Evolutionary conservation across 2,329 filamentous ascomycete genomes (phyloP), one percentile per base, ranked within the genome.

Genomic region (Fusarium transvaalense): DNA sequence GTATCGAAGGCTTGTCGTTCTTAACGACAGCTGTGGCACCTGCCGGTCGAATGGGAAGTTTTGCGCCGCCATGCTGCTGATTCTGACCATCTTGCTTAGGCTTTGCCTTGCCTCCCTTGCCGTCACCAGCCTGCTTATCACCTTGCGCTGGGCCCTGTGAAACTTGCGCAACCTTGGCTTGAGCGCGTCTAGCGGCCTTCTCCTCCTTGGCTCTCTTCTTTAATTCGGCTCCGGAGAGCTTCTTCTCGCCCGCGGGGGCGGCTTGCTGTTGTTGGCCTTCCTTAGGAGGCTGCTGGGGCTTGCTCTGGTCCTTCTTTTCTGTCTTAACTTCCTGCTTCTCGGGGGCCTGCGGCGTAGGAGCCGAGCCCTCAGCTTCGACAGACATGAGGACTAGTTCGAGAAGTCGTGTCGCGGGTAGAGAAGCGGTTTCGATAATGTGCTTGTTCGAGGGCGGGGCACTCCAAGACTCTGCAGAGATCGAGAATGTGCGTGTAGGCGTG

Each of bases 171-270:
- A 83, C 82, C 77, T 91, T 93, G 74, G 85, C 88, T 75, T 89
- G 89, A 48, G 92, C 93, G 82, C 95, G 87, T 64, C 93, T 86
- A 46, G 94, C 94, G 53, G 92, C 91, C 82, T 97, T 98, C 78
- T 97, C 95, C 32, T 93, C 94, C 78, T 97, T 95, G 65, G 91
- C 91, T 77, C 89, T 90, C 75, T 94, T 95, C 82, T 98, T 98
- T 75, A 97, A 77, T 79, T 97, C 92, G 21, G 93, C 93, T 35
- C 86, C 86, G 3, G 91, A 89, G 32, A 92, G 82, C 77, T 92
- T 92, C 73, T 83, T 83, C 59, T 82, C 81, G 56, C 75, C 77
- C 21, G 61, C 46, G n/a, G 63, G 47, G 39, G 66, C 69, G 13
- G 73, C 61, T 56, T 71, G 61, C 50, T 62, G 72, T 58, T 72